Percentiles rank a stretch among this genome's conserved stretches.
phyloP scores from a whole-genome alignment of 805 yeast genomes.

The Spathaspora girioi region DNA sequence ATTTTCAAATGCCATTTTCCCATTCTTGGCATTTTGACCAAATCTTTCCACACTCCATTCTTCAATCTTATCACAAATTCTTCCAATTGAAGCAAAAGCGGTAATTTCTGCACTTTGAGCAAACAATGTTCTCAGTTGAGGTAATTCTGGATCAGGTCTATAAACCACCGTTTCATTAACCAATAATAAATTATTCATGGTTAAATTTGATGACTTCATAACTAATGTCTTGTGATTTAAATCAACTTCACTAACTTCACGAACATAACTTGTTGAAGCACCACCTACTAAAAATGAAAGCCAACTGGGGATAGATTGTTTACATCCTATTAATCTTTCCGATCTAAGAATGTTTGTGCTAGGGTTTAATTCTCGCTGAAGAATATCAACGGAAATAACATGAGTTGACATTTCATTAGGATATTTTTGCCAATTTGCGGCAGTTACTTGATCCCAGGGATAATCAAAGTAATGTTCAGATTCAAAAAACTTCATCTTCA shows the following conservation, averaged over 20 bases:
- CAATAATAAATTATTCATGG: constrained; percentile 68
- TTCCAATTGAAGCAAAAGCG: constrained; percentile 70
- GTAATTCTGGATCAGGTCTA: constrained; percentile 58
- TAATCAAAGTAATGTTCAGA: constrained; percentile 69
- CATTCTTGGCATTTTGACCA: constrained; percentile 79
- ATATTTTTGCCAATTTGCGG: constrained; percentile 95
- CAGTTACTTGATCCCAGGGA: constrained; percentile 91
- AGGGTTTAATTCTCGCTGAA: constrained; percentile 62
- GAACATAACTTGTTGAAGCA: constrained; percentile 67
- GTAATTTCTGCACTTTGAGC: constrained; percentile 84
- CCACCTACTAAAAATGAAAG: constrained; percentile 69
- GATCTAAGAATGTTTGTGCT: constrained; percentile 57
- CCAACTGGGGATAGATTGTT: constrained; percentile 87
- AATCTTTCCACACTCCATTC: constrained; percentile 91
- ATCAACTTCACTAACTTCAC: constrained; percentile 88
- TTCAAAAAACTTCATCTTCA: constrained; percentile 72
- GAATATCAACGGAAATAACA: constrained; percentile 88
- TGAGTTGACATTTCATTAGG: constrained; percentile 94
- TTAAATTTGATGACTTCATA: constrained; percentile 82
- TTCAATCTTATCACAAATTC: constrained; percentile 78
- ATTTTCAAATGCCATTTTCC: constrained; percentile 79
- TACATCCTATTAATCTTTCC: constrained; percentile 84
- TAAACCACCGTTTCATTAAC: constrained; percentile 89
- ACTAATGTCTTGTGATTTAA: constrained; percentile 57
- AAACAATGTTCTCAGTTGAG: constrained; percentile 55